Evolutionary conservation across 768 basidiomycete genomes (phyloP).

Genomic region (Mycena rebaudengoi): DNA sequence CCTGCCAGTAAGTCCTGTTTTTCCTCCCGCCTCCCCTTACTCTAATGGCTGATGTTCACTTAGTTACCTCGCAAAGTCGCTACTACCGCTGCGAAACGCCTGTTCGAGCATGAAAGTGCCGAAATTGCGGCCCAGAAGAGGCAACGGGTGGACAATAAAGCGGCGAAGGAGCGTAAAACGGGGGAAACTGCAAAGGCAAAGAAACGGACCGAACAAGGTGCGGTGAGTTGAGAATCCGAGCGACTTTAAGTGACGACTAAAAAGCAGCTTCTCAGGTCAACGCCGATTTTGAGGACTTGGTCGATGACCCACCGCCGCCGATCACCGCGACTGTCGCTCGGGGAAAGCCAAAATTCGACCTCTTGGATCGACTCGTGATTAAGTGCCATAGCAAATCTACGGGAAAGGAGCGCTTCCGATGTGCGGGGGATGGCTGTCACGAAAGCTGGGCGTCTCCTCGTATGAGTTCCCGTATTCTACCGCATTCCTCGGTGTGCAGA

Average conservation of each 20-base stretch:
- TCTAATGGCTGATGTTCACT: neutral
- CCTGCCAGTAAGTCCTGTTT: slow-evolving; percentile 4
- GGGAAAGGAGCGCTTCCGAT: neutral
- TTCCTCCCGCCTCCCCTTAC: neutral
- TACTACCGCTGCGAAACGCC: neutral
- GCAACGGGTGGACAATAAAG: neutral
- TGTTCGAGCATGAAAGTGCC: neutral
- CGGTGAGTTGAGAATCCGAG: too few species aligned
- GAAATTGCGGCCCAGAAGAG: neutral
- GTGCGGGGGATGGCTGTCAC: slow-evolving; percentile 1
- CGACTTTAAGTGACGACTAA: too few species aligned
- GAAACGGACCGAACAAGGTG: neutral
- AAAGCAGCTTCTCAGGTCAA: too few species aligned
- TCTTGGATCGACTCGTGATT: neutral
- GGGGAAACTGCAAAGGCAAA: neutral
- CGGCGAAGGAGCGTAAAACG: neutral
- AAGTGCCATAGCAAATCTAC: neutral
- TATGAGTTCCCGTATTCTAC: neutral
- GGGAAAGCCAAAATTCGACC: neutral
- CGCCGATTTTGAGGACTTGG: neutral
- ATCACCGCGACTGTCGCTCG: neutral
- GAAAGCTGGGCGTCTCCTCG: neutral
- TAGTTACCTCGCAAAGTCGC: neutral
- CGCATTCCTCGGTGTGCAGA: neutral
- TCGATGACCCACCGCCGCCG: neutral